A percentile compares a stretch with the other conserved stretches of the same genome.
These are phyloP conservation scores for Globisporangium paroecandrum DNA, from an alignment of 352 stramenopile species.

Conservation along the genomic window DNA sequence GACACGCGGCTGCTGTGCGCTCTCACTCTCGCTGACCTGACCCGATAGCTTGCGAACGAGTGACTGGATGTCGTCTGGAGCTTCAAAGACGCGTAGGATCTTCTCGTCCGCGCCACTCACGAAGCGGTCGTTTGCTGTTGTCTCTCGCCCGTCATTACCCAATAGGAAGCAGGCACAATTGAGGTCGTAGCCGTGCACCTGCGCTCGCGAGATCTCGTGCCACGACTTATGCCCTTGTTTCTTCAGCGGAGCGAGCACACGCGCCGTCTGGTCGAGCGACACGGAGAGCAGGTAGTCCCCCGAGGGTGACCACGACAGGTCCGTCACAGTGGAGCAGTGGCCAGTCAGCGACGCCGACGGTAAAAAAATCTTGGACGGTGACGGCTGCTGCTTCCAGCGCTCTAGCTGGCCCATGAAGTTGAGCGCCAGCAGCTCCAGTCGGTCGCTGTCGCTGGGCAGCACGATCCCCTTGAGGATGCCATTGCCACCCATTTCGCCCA, in stretches of 20 bases:
- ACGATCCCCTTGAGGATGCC: slow-evolving; percentile 42
- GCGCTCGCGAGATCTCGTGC: slow-evolving; percentile 69
- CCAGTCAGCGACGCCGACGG: slow-evolving; percentile 53
- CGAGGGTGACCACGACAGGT: slow-evolving; percentile 59
- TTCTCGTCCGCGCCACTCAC: slow-evolving; percentile 83
- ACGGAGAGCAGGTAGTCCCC: slow-evolving; percentile 69
- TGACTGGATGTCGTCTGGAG: slow-evolving; percentile 43
- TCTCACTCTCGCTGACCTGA: neutral
- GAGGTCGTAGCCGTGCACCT: slow-evolving; percentile 82
- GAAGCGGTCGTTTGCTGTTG: slow-evolving; percentile 38
- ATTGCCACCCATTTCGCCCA: slow-evolving; percentile 59
- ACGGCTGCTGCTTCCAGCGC: slow-evolving; percentile 53
- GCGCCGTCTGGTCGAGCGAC: slow-evolving; percentile 74
- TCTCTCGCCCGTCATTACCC: neutral
- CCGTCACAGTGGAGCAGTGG: slow-evolving; percentile 51
- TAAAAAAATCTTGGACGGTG: slow-evolving; percentile 45
- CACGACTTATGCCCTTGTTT: slow-evolving; percentile 19
- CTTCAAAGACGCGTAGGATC: slow-evolving; percentile 74
- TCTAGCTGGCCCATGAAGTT: slow-evolving; percentile 65
- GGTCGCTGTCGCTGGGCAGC: slow-evolving; percentile 24
- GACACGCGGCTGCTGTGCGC: slow-evolving; percentile 15
- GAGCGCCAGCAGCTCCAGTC: slow-evolving; percentile 57
- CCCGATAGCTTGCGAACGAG: slow-evolving; percentile 28
- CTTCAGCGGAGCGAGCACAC: slow-evolving; percentile 37
- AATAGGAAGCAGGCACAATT: slow-evolving; percentile 66